phyloP scores from a whole-genome alignment of 768 basidiomycete genomes.

The Serendipita sp. region DNA sequence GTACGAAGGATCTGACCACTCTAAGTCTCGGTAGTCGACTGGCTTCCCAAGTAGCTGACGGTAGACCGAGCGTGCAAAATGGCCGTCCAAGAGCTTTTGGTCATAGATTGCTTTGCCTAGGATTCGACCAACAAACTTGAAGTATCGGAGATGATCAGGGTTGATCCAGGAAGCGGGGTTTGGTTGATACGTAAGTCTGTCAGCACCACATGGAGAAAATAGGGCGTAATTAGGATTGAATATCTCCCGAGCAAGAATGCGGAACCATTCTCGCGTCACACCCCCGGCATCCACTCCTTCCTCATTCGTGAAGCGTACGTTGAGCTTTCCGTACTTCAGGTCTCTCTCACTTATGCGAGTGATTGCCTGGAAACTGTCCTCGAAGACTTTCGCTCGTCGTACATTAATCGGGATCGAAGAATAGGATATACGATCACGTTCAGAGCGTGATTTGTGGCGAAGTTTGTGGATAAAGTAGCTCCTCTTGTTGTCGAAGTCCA shows the following conservation, averaged over 20 bases:
- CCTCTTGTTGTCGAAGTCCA: slow-evolving; percentile 99
- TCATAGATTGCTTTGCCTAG: slow-evolving; percentile 98
- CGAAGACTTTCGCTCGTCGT: slow-evolving; percentile 81
- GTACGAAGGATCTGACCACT: slow-evolving; percentile 97
- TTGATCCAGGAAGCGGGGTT: slow-evolving; percentile 90
- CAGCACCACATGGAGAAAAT: slow-evolving; percentile 95
- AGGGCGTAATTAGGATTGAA: slow-evolving; percentile 97
- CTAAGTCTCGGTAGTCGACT: slow-evolving; percentile 90
- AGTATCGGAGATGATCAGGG: slow-evolving; percentile 89
- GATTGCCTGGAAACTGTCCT: slow-evolving; percentile 89
- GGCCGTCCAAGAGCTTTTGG: slow-evolving; percentile 87
- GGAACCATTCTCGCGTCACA: slow-evolving; percentile 97
- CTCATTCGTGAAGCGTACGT: slow-evolving; percentile 88
- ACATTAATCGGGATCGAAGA: slow-evolving; percentile 77
- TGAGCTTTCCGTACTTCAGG: slow-evolving; percentile 95
- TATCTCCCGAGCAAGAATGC: slow-evolving; percentile 93
- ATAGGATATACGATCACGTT: slow-evolving; percentile 50
- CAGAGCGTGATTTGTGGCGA: slow-evolving; percentile 56
- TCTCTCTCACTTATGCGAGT: slow-evolving; percentile 85
- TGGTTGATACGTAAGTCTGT: slow-evolving; percentile 88
- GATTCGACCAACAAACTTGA: slow-evolving; percentile 95
- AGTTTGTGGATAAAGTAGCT: slow-evolving; percentile 90
- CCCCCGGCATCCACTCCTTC: slow-evolving; percentile 98
- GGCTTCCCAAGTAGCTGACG: slow-evolving; percentile 86
- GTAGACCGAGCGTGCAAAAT: slow-evolving; percentile 94